Conservation (phyloP, 1,284 basidiomycete genomes). For the Takashimella koratensis region DNA sequence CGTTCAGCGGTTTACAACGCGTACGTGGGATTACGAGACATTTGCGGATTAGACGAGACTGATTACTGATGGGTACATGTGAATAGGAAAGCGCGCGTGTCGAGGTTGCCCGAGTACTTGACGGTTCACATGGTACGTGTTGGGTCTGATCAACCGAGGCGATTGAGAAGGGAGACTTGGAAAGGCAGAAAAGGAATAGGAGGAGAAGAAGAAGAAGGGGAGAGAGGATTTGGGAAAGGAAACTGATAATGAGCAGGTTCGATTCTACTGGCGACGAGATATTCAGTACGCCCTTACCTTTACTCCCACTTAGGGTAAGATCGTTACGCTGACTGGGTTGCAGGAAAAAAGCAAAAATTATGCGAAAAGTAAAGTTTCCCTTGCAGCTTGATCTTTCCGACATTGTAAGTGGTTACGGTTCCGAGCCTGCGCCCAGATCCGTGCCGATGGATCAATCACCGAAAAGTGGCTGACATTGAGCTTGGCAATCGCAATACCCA, state of each 20-base stretch:
- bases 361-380: constrained; percentile 92
- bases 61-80: not conserved
- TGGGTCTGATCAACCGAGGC: too few relatives aligned
- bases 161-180: too few relatives aligned
- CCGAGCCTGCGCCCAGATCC: too few relatives aligned
- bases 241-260: constrained; percentile 71
- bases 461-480: too few relatives aligned
- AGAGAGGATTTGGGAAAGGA: too few relatives aligned
- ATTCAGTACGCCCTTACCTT: constrained; percentile 57
- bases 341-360: constrained; percentile 82
- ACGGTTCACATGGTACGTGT: constrained; percentile 37
- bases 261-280: constrained; percentile 92
- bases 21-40: constrained; percentile 14
- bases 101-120: constrained; percentile 68
- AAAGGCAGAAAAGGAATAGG: too few relatives aligned
- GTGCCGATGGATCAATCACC: too few relatives aligned
- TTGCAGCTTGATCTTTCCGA: constrained; percentile 77
- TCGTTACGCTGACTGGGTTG: too few relatives aligned
- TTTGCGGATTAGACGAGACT: too few relatives aligned
- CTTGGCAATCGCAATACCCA: not conserved
- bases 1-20: constrained; percentile 82
- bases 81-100: constrained; percentile 64
- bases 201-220: too few relatives aligned
- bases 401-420: constrained; percentile 56
- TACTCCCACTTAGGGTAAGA: not conserved